Conservation (phyloP, 164 flowering plant species). For the Dillenia turbinata region DNA sequence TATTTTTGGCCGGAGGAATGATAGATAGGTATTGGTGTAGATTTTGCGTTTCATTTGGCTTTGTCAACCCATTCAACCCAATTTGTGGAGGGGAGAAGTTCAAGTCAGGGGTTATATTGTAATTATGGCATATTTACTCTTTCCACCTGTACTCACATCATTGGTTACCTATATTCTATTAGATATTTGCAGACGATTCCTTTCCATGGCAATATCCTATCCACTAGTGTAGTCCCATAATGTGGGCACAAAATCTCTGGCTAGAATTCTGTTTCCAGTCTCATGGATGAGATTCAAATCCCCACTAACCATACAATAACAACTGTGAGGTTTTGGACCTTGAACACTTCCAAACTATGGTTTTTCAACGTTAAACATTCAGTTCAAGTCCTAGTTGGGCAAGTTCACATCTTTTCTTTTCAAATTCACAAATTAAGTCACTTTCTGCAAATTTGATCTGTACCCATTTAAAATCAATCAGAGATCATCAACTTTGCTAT, state of each 20-base stretch:
- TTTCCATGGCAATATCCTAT: conserved; percentile 40
- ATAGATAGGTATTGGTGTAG: no score
- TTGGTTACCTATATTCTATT: no score
- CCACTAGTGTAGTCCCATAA: conserved; percentile 27
- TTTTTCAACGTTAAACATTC: not conserved
- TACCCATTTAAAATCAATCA: conserved; percentile 6
- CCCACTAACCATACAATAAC: no score
- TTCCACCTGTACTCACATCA: no score
- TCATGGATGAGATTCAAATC: conserved; percentile 29
- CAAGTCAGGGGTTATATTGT: no score
- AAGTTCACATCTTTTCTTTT: conserved; percentile 4
- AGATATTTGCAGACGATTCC: conserved; percentile 2
- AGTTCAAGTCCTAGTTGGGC: not conserved
- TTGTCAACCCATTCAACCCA: no score
- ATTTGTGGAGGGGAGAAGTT: no score
- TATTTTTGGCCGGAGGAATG: no score
- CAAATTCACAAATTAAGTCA: not conserved
- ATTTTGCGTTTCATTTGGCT: no score
- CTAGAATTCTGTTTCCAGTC: conserved; percentile 20
- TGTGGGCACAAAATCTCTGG: conserved; percentile 29
- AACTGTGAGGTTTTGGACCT: no score
- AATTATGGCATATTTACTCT: no score
- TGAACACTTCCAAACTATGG: not conserved
- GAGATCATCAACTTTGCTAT: not conserved
- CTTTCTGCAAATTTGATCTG: not conserved